These are phyloP conservation scores for Acidomyces sp. DNA, from an alignment of 495 filamentous ascomycete species.

Conservation along the genomic window DNA sequence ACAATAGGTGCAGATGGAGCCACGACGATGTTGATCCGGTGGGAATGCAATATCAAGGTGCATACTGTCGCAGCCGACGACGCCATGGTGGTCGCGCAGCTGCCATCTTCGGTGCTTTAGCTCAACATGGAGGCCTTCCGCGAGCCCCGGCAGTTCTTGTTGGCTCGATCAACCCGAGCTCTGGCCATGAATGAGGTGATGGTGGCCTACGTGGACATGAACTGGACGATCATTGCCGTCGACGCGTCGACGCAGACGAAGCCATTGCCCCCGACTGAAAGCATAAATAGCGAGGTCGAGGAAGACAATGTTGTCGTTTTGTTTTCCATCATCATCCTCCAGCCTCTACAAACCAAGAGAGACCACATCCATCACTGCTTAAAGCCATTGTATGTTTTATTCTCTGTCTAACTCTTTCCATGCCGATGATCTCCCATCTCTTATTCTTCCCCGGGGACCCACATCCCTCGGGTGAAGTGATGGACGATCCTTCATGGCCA, in stretches of 20 bases:
- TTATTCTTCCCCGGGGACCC: too few relatives aligned
- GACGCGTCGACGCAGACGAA: not conserved
- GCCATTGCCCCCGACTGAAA: slow-evolving; percentile 1
- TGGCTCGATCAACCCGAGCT: slow-evolving; percentile 14
- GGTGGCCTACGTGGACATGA: slow-evolving; percentile 4
- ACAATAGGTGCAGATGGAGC: slow-evolving; percentile 14
- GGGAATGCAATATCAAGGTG: slow-evolving; percentile 8
- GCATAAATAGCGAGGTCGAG: slow-evolving; percentile 15
- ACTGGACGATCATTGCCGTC: not conserved
- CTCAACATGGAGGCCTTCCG: slow-evolving; percentile 10
- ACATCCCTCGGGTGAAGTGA: too few relatives aligned
- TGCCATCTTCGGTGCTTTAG: slow-evolving; percentile 13
- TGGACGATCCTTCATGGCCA: too few relatives aligned
- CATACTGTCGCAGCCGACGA: slow-evolving; percentile 9
- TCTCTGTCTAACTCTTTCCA: slow-evolving; percentile 2
- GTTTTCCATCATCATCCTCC: slow-evolving; percentile 2
- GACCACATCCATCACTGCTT: not conserved
- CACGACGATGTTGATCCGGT: slow-evolving; percentile 18
- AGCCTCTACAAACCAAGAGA: not conserved
- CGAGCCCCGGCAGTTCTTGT: slow-evolving; percentile 8
- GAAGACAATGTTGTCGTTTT: not conserved
- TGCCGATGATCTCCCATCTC: too few relatives aligned
- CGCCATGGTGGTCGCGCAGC: slow-evolving; percentile 12
- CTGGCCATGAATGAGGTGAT: not conserved
- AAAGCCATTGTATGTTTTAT: not conserved